Evolutionary conservation across 2,329 filamentous ascomycete genomes (phyloP).

Genomic region (Scopulariopsis brevicaulis): DNA sequence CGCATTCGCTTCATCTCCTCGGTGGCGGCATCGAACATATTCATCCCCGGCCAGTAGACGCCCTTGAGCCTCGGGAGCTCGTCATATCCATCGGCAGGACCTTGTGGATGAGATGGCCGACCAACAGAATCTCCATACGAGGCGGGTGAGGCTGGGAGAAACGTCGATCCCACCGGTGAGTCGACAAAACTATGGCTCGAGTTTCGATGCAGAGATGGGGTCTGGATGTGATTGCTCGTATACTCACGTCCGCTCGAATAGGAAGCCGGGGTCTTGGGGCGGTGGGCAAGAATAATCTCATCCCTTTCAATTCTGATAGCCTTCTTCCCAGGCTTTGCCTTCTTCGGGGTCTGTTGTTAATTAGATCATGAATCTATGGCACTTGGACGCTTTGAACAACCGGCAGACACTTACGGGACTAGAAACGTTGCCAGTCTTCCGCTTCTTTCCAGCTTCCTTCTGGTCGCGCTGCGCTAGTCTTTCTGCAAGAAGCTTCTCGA

Average conservation of each 20-base stretch:
- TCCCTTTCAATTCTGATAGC: background rate
- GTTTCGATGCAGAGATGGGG: background rate
- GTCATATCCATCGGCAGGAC: background rate
- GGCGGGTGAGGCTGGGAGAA: background rate
- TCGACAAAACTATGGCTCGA: background rate
- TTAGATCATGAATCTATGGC: background rate
- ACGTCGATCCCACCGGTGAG: background rate
- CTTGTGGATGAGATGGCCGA: background rate
- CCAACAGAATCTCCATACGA: background rate
- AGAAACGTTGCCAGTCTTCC: background rate
- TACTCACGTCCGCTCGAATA: background rate
- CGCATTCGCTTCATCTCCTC: slow-evolving; percentile 61
- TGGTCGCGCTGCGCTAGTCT: slow-evolving; percentile 40
- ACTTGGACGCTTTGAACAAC: background rate
- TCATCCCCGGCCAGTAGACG: slow-evolving; percentile 66
- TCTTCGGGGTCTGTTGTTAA: background rate
- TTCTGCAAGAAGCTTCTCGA: slow-evolving; percentile 65
- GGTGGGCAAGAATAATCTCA: background rate
- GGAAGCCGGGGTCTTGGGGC: background rate
- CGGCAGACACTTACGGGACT: background rate
- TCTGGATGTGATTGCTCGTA: background rate
- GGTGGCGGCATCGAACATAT: slow-evolving; percentile 69
- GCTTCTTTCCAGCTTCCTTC: slow-evolving; percentile 7
- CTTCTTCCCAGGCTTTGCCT: background rate
- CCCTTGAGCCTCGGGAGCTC: slow-evolving; percentile 46